A percentile compares a stretch with the other conserved stretches of the same genome.
These are phyloP conservation scores for Aureobasidium sp. DNA, from an alignment of 2,329 filamentous ascomycete species.

Conservation along the genomic window DNA sequence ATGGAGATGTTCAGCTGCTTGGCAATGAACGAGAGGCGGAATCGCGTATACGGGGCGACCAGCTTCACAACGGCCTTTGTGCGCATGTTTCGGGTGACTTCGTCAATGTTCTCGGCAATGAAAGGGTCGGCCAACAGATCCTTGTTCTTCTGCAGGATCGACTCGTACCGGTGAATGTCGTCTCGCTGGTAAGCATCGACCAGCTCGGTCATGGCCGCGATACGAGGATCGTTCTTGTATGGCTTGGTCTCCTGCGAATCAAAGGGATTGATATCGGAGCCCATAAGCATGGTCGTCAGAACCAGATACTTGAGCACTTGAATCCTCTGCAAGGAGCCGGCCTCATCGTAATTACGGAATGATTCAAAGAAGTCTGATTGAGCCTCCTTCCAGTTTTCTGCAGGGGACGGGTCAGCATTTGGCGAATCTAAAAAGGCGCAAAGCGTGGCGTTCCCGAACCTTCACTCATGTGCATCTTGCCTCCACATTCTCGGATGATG, in stretches of 20 bases:
- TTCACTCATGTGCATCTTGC: slow-evolving; percentile 99
- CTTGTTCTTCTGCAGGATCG: slow-evolving; percentile 75
- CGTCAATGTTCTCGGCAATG: slow-evolving; percentile 98
- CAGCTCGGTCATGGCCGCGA: slow-evolving; percentile 93
- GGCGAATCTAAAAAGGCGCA: neutral
- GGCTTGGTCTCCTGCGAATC: slow-evolving; percentile 98
- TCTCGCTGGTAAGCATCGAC: slow-evolving; percentile 95
- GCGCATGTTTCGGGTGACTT: slow-evolving; percentile 96
- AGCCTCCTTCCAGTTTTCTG: slow-evolving; percentile 94
- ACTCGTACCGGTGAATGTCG: slow-evolving; percentile 87
- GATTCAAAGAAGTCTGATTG: slow-evolving; percentile 98
- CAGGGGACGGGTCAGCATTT: slow-evolving; percentile 20
- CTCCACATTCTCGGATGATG: slow-evolving; percentile 95
- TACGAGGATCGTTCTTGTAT: slow-evolving; percentile 90
- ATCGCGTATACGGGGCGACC: slow-evolving; percentile 89
- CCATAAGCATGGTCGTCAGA: slow-evolving; percentile 96
- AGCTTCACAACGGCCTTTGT: slow-evolving; percentile 91
- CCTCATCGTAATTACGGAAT: slow-evolving; percentile 98
- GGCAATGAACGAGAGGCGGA: slow-evolving; percentile 82
- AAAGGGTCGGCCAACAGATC: slow-evolving; percentile 89
- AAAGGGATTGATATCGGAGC: slow-evolving; percentile 96
- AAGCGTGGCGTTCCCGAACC: slow-evolving; percentile 28
- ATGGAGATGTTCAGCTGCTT: slow-evolving; percentile 79
- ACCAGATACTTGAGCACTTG: slow-evolving; percentile 97
- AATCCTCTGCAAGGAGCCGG: slow-evolving; percentile 89